Base-by-base conservation (phyloP, 2,329 filamentous ascomycete genomes). In the Aotearoamyces nothofagi region DNA sequence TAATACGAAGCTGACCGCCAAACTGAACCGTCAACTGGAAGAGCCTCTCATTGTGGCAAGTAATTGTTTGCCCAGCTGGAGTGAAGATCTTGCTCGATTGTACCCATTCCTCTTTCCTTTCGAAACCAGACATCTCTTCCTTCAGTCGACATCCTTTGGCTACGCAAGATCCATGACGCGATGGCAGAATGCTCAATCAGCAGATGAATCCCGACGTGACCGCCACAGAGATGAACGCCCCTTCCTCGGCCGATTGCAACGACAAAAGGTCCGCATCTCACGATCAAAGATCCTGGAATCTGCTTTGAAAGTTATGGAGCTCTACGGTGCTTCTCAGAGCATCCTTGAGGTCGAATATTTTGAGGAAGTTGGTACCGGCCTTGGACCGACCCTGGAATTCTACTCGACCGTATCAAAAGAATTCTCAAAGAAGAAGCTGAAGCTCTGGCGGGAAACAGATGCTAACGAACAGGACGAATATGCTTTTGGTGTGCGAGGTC, bases 81-180 rank as follows among this genome's bases (percentile, higher is more conserved):
- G 83, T 36, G 87, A 96, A 54, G 90, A 98, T 47, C 58, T 98
- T 29, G 84, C 90, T 7, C 77, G 90, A 17, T 63, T 92, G 2
- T 98, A 94, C 49, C 87, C 90, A 1, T 98, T 98, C 64, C 60
- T 98, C 9, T 98, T 98, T 51, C 90, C 90, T 3, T 98, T 98
- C 45, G 90, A 98, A 60, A 96, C 90, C 1, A 75, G 90, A 9
- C 87, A 98, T 53, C 61, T 98, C 20, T 98, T 98, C 64, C 59
- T 98, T 17, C 90, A 96, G 54, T 98, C 87, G 2, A 98, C 92
- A 0, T 94, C 90, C 0, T 98, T 98, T 49, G 90, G 90, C 13
- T 98, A 98, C 58, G 87, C 87, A 23, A 73, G 90, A 37, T 94
- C 90, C 11, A 96, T 98, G 90, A 79, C 78, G 34, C 73, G 87